Base-by-base conservation (phyloP, 169 alveolate species). In the Ichthyophthirius multifiliis region DNA sequence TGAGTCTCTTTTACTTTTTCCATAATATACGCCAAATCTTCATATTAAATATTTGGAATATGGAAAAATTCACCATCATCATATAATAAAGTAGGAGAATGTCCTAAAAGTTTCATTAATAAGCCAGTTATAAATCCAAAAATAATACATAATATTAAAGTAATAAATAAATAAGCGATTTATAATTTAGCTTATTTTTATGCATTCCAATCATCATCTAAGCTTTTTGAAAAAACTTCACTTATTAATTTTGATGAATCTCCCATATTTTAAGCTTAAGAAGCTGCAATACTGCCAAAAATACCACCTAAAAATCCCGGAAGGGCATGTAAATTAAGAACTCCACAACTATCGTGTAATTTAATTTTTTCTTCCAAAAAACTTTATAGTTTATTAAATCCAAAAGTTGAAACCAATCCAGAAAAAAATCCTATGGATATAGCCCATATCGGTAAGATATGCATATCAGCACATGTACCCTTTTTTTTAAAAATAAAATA, bases 301-400 rank as follows among this genome's bases (percentile, higher is more conserved):
- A 84, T 27, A 47, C 78, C 90, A 20, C 90, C 90, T 20, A 85
- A 20, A 43, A 93, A 41, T 27, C 95, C 97, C 31, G 94, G 93
- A 30, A 93, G 67, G 46, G 93, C 94, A 81, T 93, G 97, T 3
- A 90, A 73, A 74, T 89, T 84, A 18, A 74, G 37, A 43, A 93
- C 88, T 55, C 95, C 95, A 43, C 94, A 89, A 35, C 93, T 90
- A 75, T 93, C 97, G 37, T 83, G 86, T 43, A 90, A 83, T 34
- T 89, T 87, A 4, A 90, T 47, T 46, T 67, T 74, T 34, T 76
- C 62, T 31, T 74, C 35, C 41, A 93, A 79, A 75, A 45, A 75
- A 9, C 83, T 83, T 31, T 87, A 45, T 12, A 88, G 20, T 43
- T 73, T 79, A 5, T 78, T 65, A 67, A 79, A 89, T n/a, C 93